Conservation (phyloP, 2,329 filamentous ascomycete species). For the Sporothrix brasiliensis region DNA sequence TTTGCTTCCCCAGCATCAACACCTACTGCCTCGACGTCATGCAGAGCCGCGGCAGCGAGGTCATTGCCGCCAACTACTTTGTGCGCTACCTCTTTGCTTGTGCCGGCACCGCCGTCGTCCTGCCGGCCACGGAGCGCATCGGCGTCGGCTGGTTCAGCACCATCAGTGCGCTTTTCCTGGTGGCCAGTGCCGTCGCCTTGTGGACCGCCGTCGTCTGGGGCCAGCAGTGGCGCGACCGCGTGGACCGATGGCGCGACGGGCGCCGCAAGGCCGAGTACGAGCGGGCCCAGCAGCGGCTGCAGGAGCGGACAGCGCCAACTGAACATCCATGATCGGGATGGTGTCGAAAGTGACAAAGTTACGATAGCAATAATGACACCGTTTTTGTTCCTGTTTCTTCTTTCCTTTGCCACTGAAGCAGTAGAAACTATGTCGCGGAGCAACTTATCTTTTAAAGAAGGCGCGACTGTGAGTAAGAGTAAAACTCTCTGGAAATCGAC, state of each 20-base stretch:
- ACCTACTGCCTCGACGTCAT: slow-evolving; percentile 82
- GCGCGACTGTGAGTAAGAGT: neutral
- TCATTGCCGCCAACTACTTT: slow-evolving; percentile 80
- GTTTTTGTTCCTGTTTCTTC: neutral
- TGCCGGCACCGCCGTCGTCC: slow-evolving; percentile 67
- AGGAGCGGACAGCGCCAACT: neutral
- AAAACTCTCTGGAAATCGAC: neutral
- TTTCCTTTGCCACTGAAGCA: neutral
- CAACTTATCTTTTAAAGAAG: neutral
- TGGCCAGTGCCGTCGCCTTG: slow-evolving; percentile 50
- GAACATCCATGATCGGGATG: neutral
- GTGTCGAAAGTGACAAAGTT: neutral
- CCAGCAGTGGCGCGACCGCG: slow-evolving; percentile 53
- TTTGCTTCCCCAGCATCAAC: slow-evolving; percentile 70
- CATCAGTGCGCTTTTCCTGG: slow-evolving; percentile 62
- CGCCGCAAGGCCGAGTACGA: slow-evolving; percentile 39
- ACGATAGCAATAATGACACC: neutral
- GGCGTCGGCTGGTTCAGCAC: slow-evolving; percentile 83
- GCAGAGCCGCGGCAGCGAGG: slow-evolving; percentile 69
- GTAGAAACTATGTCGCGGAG: neutral
- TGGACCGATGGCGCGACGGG: slow-evolving; percentile 53
- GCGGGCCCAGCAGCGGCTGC: slow-evolving; percentile 28
- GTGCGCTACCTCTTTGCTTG: slow-evolving; percentile 76
- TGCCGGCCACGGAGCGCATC: slow-evolving; percentile 73
- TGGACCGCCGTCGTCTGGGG: slow-evolving; percentile 56